A percentile compares a stretch with the other conserved stretches of the same genome.
phyloP scores from a whole-genome alignment of 1,284 basidiomycete genomes.

The Malassezia obtusa region DNA sequence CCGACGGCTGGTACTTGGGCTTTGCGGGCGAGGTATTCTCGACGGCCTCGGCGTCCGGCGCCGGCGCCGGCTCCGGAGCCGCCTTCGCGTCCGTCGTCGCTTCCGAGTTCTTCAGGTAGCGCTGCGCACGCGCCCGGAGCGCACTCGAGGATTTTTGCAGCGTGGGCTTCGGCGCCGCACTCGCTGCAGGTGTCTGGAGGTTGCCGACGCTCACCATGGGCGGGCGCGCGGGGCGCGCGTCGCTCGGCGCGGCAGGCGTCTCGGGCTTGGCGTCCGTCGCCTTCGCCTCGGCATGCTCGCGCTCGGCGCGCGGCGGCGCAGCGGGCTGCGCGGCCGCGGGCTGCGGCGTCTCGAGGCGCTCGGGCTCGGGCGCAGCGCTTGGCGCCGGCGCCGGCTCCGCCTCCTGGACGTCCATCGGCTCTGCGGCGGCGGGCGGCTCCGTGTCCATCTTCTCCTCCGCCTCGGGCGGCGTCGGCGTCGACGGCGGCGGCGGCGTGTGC shows the following conservation, averaged over 20 bases:
- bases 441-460: background rate
- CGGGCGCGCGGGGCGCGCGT: background rate
- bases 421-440: background rate
- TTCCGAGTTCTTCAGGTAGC: constrained; percentile 7
- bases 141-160: constrained; percentile 1
- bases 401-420: background rate
- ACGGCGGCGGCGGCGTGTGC: constrained; percentile 11
- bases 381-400: background rate
- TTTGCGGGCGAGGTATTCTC: constrained; percentile 5
- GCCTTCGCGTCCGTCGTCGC: background rate
- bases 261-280: background rate
- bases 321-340: background rate
- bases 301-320: too few relatives aligned
- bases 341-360: background rate
- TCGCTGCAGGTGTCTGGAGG: background rate
- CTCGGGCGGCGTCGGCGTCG: background rate
- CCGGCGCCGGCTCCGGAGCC: background rate
- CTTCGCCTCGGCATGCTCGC: background rate
- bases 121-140: constrained; percentile 14
- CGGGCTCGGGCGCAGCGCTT: too few relatives aligned
- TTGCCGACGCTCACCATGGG: constrained; percentile 10
- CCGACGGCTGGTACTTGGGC: constrained; percentile 8
- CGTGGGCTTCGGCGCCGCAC: background rate
- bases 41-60: background rate
- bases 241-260: background rate